Percentiles rank a stretch among this genome's conserved stretches.
These are phyloP conservation scores for Chlorophyllum brunneum DNA, from an alignment of 768 basidiomycete genomes.

Conservation along the genomic window DNA sequence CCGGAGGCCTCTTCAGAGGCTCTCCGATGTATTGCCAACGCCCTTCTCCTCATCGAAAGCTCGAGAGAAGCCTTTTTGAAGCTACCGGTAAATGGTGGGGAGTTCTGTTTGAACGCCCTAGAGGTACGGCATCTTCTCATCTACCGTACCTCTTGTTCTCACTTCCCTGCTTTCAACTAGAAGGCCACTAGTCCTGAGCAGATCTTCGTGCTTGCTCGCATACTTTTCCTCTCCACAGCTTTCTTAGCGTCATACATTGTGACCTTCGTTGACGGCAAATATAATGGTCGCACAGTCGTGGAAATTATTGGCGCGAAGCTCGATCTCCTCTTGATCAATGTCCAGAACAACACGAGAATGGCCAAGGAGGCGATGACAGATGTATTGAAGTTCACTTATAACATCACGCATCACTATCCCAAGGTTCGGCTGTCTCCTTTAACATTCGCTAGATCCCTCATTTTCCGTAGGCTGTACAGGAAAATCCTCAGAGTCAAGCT, in stretches of 20 bases:
- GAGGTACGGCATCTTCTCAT: slow-evolving; percentile 39
- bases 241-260: slow-evolving; percentile 47
- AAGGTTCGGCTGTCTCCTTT: slow-evolving; percentile 41
- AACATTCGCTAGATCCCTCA: neutral
- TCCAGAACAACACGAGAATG: slow-evolving; percentile 50
- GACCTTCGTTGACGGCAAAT: slow-evolving; percentile 64
- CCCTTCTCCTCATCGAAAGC: slow-evolving; percentile 63
- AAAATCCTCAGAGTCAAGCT: slow-evolving; percentile 39
- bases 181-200: slow-evolving; percentile 58
- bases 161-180: slow-evolving; percentile 29
- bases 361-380: slow-evolving; percentile 76
- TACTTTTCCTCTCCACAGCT: slow-evolving; percentile 71
- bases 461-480: slow-evolving; percentile 31
- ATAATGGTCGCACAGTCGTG: slow-evolving; percentile 49
- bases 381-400: slow-evolving; percentile 81
- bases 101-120: slow-evolving; percentile 49
- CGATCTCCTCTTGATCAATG: slow-evolving; percentile 46
- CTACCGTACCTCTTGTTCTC: neutral
- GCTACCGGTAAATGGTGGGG: slow-evolving; percentile 61
- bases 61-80: slow-evolving; percentile 56
- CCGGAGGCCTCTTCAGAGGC: slow-evolving; percentile 64
- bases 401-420: slow-evolving; percentile 77
- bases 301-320: slow-evolving; percentile 62
- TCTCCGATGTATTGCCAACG: slow-evolving; percentile 75
- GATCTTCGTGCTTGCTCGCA: slow-evolving; percentile 71